Evolutionary conservation across 2,329 filamentous ascomycete genomes (phyloP).

Genomic region (Podosphaera fusca): DNA sequence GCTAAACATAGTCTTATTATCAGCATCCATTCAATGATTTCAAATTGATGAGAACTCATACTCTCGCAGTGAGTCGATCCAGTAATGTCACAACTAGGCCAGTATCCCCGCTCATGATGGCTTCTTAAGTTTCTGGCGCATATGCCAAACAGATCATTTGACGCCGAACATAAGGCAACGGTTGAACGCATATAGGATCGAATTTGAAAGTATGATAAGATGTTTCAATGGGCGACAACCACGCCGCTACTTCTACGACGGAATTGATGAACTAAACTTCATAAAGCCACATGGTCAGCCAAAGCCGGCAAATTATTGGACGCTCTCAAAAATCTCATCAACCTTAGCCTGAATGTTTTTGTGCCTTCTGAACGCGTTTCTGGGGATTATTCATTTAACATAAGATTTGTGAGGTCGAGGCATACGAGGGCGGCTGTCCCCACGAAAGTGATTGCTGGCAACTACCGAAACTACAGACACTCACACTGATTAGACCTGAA

Average conservation of each 20-base stretch:
- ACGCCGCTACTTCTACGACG: neutral
- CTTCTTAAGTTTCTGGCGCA: slow-evolving; percentile 7
- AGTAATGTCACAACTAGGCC: slow-evolving; percentile 37
- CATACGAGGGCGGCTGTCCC: too few species aligned
- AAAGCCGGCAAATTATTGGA: neutral
- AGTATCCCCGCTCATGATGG: slow-evolving; percentile 33
- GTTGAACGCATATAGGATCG: neutral
- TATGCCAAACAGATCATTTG: slow-evolving; percentile 9
- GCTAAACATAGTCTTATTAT: slow-evolving; percentile 18
- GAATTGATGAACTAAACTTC: neutral
- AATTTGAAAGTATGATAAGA: neutral
- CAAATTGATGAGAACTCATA: slow-evolving; percentile 16
- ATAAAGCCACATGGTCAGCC: neutral
- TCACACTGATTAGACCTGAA: too few species aligned
- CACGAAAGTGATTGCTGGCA: too few species aligned
- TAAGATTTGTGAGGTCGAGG: too few species aligned
- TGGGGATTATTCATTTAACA: too few species aligned
- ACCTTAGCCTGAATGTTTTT: too few species aligned
- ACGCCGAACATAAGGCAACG: slow-evolving; percentile 10
- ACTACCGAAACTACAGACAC: too few species aligned
- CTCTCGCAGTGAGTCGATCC: slow-evolving; percentile 37
- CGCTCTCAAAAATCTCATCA: neutral
- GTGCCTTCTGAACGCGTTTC: too few species aligned
- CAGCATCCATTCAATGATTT: slow-evolving; percentile 2
- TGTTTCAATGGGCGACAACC: neutral